These are phyloP conservation scores for Candida nitratophila DNA, from an alignment of 805 yeast genomes.

Conservation along the genomic window DNA sequence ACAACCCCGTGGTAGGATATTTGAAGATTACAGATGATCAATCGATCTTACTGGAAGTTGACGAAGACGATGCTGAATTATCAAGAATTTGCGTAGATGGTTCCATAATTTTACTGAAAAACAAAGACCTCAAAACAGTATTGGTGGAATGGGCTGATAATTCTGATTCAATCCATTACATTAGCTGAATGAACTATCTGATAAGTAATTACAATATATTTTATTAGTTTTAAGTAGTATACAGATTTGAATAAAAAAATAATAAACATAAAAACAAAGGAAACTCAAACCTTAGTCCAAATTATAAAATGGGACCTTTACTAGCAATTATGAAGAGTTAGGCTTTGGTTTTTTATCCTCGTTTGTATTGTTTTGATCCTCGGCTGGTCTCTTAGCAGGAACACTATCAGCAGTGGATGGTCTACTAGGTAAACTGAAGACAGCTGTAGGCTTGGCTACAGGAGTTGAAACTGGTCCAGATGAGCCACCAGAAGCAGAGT, in stretches of 20 bases:
- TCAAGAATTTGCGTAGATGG: slow-evolving; percentile 68
- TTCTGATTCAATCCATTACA: not conserved
- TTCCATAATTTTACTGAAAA: slow-evolving; percentile 27
- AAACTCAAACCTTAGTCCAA: too few relatives aligned
- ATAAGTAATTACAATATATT: not conserved
- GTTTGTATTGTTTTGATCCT: slow-evolving; percentile 6
- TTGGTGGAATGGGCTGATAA: not conserved
- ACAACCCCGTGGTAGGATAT: slow-evolving; percentile 43
- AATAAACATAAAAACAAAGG: not conserved
- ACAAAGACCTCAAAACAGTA: not conserved
- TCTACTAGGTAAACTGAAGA: not conserved
- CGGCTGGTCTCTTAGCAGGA: slow-evolving; percentile 15
- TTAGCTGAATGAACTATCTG: not conserved
- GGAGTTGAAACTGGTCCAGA: not conserved
- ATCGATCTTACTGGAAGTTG: slow-evolving; percentile 14
- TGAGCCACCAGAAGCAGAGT: not conserved
- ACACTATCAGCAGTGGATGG: not conserved
- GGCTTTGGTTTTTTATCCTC: slow-evolving; percentile 16
- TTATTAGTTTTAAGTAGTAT: not conserved
- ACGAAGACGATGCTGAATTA: slow-evolving; percentile 23
- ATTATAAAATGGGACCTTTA: too few relatives aligned
- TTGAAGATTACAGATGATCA: slow-evolving; percentile 17
- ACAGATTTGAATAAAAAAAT: not conserved
- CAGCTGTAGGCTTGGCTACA: not conserved
- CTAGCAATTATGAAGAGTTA: not conserved